Base-by-base conservation (phyloP, 75 land plant species). In the Pinus tabuliformis region DNA sequence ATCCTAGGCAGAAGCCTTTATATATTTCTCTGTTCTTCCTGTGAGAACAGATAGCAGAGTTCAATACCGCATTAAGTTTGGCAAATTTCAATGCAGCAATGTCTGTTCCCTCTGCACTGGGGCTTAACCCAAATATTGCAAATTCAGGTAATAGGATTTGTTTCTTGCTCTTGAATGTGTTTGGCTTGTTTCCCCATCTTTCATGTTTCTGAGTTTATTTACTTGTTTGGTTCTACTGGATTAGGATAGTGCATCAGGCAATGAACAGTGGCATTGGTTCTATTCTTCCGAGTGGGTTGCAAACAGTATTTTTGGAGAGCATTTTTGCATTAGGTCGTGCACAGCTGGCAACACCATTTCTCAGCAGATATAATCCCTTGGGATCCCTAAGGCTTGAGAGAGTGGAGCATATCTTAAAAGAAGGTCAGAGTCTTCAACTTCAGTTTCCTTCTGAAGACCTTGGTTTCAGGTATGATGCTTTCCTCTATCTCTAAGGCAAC, bases 401-500 rank as follows among this genome's bases (percentile, higher is more conserved):
- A 75, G 59, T 97, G 24, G 84, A 80, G 72, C 70, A 59, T 39
- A 92, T 95, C 24, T 84, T 97, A 76, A 87, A 91, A 57, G 91
- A 89, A 73, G 98, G 98, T 28, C 88, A 80, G 78, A 97, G 99
- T 81, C 91, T 97, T 73, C 99, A 97, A 73, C 88, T 97, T 13
- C 99, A 97, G 77, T 97, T 97, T 76, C 99, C 99, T 54, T 93
- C 98, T 30, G 98, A 95, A 75, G 99, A 97, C 84, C 93, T 97
- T 82, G 98, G 95, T 70, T 97, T 97, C 84, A 95, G 98, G 99
- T 85, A 45, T 26, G 5, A 16, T 75, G 36, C 59, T 74, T 22
- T 4, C 62, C 74, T 73, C 6, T 15, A 64, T 6, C 17, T 28
- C 17, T 21, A 62, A 62, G 60, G 61, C 37, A 33, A 28, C 28